Percentiles rank a stretch among this genome's conserved stretches.
These are phyloP conservation scores for Kodamaea anthophila DNA, from an alignment of 1,139 yeast genomes.

Conservation along the genomic window DNA sequence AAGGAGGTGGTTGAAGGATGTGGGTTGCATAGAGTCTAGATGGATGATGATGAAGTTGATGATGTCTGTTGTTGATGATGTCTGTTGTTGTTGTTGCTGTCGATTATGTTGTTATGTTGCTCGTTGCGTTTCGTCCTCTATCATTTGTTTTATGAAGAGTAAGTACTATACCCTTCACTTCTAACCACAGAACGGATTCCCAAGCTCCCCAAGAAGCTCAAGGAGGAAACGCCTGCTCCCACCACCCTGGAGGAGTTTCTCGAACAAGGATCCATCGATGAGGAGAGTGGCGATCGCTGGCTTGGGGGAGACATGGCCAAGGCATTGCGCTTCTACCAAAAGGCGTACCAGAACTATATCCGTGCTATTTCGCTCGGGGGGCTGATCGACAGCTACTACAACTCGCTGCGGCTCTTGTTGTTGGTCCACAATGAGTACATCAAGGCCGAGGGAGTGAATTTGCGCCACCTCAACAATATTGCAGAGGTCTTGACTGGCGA, in stretches of 20 bases:
- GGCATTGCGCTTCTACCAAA: slow-evolving; percentile 47
- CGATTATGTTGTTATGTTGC: not conserved
- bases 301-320: slow-evolving; percentile 48
- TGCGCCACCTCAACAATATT: slow-evolving; percentile 32
- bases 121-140: not conserved
- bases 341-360: slow-evolving; percentile 35
- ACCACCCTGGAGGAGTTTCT: slow-evolving; percentile 39
- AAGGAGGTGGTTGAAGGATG: no score
- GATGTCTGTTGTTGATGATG: no score
- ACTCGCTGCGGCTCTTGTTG: slow-evolving; percentile 42
- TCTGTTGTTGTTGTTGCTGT: no score
- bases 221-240: slow-evolving; percentile 17
- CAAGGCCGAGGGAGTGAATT: slow-evolving; percentile 38
- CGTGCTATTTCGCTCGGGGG: slow-evolving; percentile 20
- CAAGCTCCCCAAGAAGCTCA: slow-evolving; percentile 15
- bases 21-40: no score
- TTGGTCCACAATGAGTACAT: slow-evolving; percentile 42
- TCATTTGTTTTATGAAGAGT: slow-evolving; percentile 10
- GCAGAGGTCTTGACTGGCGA: slow-evolving; percentile 33
- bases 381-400: slow-evolving; percentile 38
- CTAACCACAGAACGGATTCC: slow-evolving; percentile 9
- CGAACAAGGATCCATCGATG: slow-evolving; percentile 44
- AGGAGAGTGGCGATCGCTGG: slow-evolving; percentile 58
- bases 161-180: slow-evolving; percentile 1
- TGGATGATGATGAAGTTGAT: no score